Conservation (phyloP, 225 moss, liverwort and hornwort species). For the Straminergon stramineum region DNA sequence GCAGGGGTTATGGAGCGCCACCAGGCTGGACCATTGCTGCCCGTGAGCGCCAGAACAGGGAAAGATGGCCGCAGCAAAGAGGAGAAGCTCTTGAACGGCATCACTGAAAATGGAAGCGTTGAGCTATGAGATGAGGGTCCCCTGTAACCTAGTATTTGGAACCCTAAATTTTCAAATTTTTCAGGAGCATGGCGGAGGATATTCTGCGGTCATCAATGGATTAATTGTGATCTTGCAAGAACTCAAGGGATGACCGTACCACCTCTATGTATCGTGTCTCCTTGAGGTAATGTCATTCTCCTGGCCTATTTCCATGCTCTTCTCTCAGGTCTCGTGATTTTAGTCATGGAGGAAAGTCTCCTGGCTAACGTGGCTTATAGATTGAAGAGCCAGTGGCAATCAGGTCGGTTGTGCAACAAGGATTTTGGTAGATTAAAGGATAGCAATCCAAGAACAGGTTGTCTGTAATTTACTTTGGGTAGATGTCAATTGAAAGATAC, state of each 20-base stretch:
- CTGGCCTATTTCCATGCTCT: background rate
- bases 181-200: background rate
- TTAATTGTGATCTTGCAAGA: background rate
- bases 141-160: background rate
- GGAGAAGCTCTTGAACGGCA: slow-evolving; percentile 44
- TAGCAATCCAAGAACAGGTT: background rate
- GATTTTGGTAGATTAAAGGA: background rate
- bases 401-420: background rate
- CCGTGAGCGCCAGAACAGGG: slow-evolving; percentile 14
- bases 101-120: slow-evolving; percentile 34
- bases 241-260: background rate
- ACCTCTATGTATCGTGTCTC: background rate
- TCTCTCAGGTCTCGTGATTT: background rate
- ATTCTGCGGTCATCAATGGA: background rate
- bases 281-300: slow-evolving; percentile 7
- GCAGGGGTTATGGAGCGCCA: slow-evolving; percentile 37
- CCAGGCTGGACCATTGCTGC: slow-evolving; percentile 17
- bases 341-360: background rate
- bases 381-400: background rate
- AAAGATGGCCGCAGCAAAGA: slow-evolving; percentile 45
- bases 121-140: slow-evolving; percentile 8
- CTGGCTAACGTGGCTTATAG: background rate
- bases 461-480: slow-evolving; percentile 5
- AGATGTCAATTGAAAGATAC: background rate
- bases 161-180: background rate